Evolutionary conservation across 2,329 filamentous ascomycete species (phyloP).

Genomic region (Cladosporium phlei): DNA sequence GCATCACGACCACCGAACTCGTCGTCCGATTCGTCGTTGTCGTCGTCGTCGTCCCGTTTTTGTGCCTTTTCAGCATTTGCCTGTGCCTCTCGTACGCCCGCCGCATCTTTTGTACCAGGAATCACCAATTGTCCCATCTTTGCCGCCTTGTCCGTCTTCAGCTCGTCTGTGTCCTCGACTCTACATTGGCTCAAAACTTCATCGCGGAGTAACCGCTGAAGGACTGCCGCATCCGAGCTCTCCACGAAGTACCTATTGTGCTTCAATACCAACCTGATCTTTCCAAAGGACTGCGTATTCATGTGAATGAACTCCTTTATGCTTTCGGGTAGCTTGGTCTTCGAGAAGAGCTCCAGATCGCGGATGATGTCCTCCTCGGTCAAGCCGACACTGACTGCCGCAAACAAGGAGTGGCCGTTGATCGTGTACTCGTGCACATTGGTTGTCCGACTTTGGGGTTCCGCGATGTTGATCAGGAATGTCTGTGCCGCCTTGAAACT

Average conservation of each 20-base stretch:
- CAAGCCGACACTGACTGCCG: slow-evolving; percentile 90
- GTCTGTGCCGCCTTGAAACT: slow-evolving; percentile 83
- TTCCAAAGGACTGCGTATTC: slow-evolving; percentile 87
- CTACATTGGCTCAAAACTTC: slow-evolving; percentile 73
- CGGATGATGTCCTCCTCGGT: slow-evolving; percentile 85
- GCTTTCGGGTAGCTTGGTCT: slow-evolving; percentile 77
- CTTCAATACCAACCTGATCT: slow-evolving; percentile 90
- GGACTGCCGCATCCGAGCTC: slow-evolving; percentile 78
- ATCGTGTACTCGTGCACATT: slow-evolving; percentile 92
- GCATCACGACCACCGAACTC: slow-evolving; percentile 49
- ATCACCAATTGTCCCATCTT: slow-evolving; percentile 87
- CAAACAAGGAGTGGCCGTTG: slow-evolving; percentile 88
- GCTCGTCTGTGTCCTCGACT: slow-evolving; percentile 65
- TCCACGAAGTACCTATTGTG: slow-evolving; percentile 94
- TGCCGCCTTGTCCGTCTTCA: slow-evolving; percentile 76
- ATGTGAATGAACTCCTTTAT: slow-evolving; percentile 75
- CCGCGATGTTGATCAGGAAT: slow-evolving; percentile 91
- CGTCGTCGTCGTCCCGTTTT: slow-evolving; percentile 41
- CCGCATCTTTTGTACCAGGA: slow-evolving; percentile 88
- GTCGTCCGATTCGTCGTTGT: slow-evolving; percentile 48
- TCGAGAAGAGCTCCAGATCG: slow-evolving; percentile 80
- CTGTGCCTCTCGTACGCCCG: slow-evolving; percentile 72
- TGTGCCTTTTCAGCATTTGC: slow-evolving; percentile 36
- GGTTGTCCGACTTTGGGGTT: slow-evolving; percentile 82
- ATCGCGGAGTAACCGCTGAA: slow-evolving; percentile 83